Evolutionary conservation across 805 yeast species (phyloP), one percentile per base, ranked within the genome.

Genomic region (Sugiyamaella chiloensis): DNA sequence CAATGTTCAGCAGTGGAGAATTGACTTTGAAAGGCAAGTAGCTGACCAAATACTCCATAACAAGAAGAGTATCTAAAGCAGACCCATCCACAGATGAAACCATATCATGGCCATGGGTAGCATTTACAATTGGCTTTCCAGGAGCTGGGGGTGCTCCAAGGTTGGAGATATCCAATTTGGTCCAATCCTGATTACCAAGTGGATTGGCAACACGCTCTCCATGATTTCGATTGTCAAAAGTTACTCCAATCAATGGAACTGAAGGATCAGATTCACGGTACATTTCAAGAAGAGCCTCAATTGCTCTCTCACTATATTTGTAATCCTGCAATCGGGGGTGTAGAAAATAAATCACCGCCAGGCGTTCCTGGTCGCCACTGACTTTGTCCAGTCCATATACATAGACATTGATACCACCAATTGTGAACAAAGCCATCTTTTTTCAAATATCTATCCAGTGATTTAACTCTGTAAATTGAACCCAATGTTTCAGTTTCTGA

Each of bases 211-310:
- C 44, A 29, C 85, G 64, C 19, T 63, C 64, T 2, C 86, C 85
- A 56, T 80, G 85, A 59, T 80, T 80, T 27, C 81, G 68, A 50
- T 65, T 58, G 55, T 80, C 85, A 52, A 75, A 76, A 0, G 78
- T 67, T 8, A 76, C 76, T 39, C 74, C 73, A 29, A 80, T 67
- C 46, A 75, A 54, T 2, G 62, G 58, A 16, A 48, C 24, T 7
- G n/a, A 61, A 50, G 52, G 60, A 62, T 42, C 64, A 34, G 11
- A 34, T 36, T 27, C 26, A 40, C 7, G 36, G 24, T 14, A 40
- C 32, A 20, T 21, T 20, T 24, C 42, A 11, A 40, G 42, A 26
- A 24, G 17, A 14, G 24, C 19, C 17, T 24, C 19, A 8, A 40
- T 40, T 31, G 74, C 52, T 2, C 65, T 55, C 52, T 70, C 74